Conservation (phyloP, 495 filamentous ascomycete species). For the Lasiosphaeria miniovina region DNA sequence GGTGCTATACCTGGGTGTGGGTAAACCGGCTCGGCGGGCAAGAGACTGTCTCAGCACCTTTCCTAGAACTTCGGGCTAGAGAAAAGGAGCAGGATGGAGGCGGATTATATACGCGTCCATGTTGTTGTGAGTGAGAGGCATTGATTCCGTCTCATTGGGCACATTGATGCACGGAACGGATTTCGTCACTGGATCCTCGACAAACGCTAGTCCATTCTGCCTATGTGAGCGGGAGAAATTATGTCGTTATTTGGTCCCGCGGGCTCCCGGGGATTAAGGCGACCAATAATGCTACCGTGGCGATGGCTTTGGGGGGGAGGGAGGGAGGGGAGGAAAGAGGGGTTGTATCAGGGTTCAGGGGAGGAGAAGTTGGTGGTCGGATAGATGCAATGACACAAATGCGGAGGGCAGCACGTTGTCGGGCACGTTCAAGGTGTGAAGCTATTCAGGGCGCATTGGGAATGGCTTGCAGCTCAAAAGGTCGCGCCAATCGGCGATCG, state of each 20-base stretch:
- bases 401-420: not conserved
- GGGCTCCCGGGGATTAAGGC: not conserved
- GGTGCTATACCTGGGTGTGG: no score
- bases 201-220: not conserved
- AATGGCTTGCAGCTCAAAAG: not conserved
- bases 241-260: not conserved
- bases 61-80: no score
- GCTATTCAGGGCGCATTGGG: not conserved
- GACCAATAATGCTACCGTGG: conserved; percentile 1
- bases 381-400: no score
- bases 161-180: no score
- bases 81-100: no score
- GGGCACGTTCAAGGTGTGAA: not conserved
- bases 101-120: no score
- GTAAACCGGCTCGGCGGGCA: no score
- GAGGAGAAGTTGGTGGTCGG: no score
- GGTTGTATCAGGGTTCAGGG: not conserved
- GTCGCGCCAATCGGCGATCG: not conserved
- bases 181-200: no score
- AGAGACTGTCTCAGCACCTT: no score
- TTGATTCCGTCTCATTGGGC: no score
- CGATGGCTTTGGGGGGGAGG: not conserved
- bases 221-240: conserved; percentile 4
- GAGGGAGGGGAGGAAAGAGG: not conserved
- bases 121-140: no score